These are phyloP conservation scores for Rauvolfia tetraphylla DNA, from an alignment of 257 asterid genomes.

Conservation along the genomic window DNA sequence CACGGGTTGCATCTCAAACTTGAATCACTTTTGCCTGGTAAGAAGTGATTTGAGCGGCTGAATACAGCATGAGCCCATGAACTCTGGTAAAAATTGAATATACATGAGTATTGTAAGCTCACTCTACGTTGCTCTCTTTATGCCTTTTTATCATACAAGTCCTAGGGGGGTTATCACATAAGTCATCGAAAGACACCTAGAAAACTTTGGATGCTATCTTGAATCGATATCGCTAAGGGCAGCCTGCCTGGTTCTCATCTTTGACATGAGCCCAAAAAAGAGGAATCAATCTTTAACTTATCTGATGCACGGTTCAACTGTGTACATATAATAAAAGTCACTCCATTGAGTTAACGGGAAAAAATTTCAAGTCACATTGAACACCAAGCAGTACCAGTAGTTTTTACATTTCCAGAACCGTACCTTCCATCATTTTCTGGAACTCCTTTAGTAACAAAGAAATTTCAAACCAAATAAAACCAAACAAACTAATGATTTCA, in stretches of 20 bases:
- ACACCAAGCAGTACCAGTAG: background rate
- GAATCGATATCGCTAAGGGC: background rate
- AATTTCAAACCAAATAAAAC: conserved; percentile 15
- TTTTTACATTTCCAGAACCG: conserved; percentile 5
- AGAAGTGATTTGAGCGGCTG: too few species aligned
- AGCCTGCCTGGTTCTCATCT: background rate
- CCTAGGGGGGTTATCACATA: too few species aligned
- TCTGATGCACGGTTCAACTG: too few species aligned
- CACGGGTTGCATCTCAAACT: too few species aligned
- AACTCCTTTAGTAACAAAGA: conserved; percentile 1
- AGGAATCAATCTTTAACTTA: background rate
- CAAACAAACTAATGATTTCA: conserved; percentile 7
- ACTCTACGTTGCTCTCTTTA: too few species aligned
- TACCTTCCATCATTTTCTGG: conserved; percentile 3
- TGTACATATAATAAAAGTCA: background rate
- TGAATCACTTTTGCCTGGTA: too few species aligned
- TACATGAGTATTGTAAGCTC: too few species aligned
- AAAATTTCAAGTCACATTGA: background rate
- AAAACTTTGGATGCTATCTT: too few species aligned
- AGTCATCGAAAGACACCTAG: too few species aligned
- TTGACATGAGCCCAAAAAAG: background rate
- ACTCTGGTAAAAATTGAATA: too few species aligned
- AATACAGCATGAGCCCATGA: too few species aligned
- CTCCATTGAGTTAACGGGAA: background rate
- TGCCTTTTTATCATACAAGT: too few species aligned